Percentiles rank a stretch among this genome's conserved stretches.
Evolutionary conservation across 2,329 filamentous ascomycete species (phyloP).

Genomic region (Dactylonectria estremocensis): DNA sequence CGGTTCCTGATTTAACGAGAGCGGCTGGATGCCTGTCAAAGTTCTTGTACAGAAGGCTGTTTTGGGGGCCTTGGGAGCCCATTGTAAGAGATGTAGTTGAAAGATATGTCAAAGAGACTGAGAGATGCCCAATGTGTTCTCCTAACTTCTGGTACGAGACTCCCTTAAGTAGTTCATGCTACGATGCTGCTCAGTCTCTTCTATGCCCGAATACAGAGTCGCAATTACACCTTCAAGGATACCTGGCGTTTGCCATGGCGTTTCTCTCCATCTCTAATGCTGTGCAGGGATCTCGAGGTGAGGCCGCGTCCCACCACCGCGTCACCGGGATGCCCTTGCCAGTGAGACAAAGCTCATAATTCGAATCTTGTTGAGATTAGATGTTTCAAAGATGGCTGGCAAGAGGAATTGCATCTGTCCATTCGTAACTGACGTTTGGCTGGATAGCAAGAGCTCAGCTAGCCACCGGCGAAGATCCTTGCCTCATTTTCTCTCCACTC

Average conservation of each 20-base stretch:
- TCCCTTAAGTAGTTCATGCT: not conserved
- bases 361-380: not conserved
- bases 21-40: constrained; percentile 43
- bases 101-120: not conserved
- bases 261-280: not conserved
- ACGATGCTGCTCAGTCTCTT: not conserved
- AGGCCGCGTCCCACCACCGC: no score
- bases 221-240: not conserved
- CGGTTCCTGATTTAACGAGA: constrained; percentile 36
- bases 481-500: not conserved
- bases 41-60: constrained; percentile 46
- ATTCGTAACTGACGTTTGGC: not conserved
- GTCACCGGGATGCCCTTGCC: not conserved
- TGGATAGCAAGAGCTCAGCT: constrained; percentile 1
- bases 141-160: not conserved
- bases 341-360: not conserved
- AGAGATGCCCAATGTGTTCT: not conserved
- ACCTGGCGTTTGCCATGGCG: not conserved
- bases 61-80: constrained; percentile 34
- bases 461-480: constrained; percentile 11
- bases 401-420: not conserved
- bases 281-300: not conserved
- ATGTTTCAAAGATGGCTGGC: not conserved
- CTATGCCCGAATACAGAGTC: not conserved
- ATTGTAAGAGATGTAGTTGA: constrained; percentile 23